These are phyloP conservation scores for Mollisia scopiformis DNA, from an alignment of 2,329 filamentous ascomycete genomes.

Conservation along the genomic window DNA sequence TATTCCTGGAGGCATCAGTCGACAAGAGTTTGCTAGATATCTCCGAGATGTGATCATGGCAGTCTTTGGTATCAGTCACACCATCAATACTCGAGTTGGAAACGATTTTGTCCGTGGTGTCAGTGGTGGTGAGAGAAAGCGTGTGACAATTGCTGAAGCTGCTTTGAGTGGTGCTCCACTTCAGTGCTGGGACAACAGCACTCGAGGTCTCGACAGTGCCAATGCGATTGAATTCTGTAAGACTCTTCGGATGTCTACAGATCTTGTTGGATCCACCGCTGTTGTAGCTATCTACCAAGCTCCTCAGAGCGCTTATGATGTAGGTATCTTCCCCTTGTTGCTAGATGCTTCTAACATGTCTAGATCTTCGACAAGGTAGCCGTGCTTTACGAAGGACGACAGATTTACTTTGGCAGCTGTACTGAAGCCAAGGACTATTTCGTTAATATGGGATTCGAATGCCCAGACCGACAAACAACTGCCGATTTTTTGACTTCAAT, in stretches of 20 bases:
- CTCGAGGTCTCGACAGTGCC: constrained; percentile 72
- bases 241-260: constrained; percentile 64
- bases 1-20: constrained; percentile 60
- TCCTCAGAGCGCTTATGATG: constrained; percentile 67
- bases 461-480: constrained; percentile 57
- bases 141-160: constrained; percentile 80
- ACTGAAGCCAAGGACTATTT: constrained; percentile 71
- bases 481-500: constrained; percentile 80
- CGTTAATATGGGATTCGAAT: constrained; percentile 71
- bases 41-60: constrained; percentile 64
- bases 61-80: constrained; percentile 72
- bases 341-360: neutral
- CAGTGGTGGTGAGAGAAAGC: constrained; percentile 72
- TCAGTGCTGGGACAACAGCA: constrained; percentile 77
- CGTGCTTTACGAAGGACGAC: constrained; percentile 67
- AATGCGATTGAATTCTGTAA: constrained; percentile 75
- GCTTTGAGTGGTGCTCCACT: constrained; percentile 58
- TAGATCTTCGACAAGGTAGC: constrained; percentile 69
- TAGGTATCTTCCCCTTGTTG: constrained; percentile 35
- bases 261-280: constrained; percentile 63
- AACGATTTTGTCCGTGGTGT: constrained; percentile 72
- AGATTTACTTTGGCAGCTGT: constrained; percentile 71
- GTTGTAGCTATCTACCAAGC: constrained; percentile 75
- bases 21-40: constrained; percentile 50
- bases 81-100: constrained; percentile 72